These are phyloP conservation scores for Taphrina sp. DNA, from an alignment of 1,139 yeast species.

Conservation along the genomic window DNA sequence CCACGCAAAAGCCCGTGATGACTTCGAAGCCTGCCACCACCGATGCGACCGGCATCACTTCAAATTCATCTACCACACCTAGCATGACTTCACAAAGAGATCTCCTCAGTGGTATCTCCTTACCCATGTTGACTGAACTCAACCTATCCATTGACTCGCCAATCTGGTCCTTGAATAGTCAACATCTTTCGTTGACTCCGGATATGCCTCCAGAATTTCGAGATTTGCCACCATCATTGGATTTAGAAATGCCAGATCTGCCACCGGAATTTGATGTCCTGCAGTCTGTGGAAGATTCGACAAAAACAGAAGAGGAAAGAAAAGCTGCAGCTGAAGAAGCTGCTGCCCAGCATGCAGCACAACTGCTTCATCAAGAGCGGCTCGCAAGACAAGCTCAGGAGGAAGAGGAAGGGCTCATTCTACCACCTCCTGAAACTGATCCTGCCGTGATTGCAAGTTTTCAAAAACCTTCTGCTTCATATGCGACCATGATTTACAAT, in stretches of 20 bases:
- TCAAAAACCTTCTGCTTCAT: conserved; percentile 73
- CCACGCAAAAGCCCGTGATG: neutral
- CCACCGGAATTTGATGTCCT: too few relatives aligned
- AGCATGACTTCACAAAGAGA: too few relatives aligned
- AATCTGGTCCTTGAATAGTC: too few relatives aligned
- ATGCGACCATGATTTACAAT: conserved; percentile 73
- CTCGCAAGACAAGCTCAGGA: conserved; percentile 23
- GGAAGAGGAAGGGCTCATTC: conserved; percentile 26
- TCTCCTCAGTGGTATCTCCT: too few relatives aligned
- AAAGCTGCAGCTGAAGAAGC: conserved; percentile 11
- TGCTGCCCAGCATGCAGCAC: conserved; percentile 17
- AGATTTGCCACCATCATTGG: too few relatives aligned
- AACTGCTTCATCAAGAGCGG: conserved; percentile 16
- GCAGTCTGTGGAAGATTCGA: neutral
- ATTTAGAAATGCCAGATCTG: neutral
- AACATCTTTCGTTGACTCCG: too few relatives aligned
- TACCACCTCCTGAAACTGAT: conserved; percentile 29
- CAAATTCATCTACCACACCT: too few relatives aligned
- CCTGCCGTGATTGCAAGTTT: conserved; percentile 31
- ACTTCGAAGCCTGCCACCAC: too few relatives aligned
- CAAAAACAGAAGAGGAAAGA: conserved; percentile 14
- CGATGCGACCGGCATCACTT: too few relatives aligned
- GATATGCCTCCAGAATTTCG: too few relatives aligned
- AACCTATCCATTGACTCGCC: too few relatives aligned
- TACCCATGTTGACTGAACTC: too few relatives aligned